Evolutionary conservation across 169 alveolate species (phyloP).

Genomic region (Plasmodium gonderi): DNA sequence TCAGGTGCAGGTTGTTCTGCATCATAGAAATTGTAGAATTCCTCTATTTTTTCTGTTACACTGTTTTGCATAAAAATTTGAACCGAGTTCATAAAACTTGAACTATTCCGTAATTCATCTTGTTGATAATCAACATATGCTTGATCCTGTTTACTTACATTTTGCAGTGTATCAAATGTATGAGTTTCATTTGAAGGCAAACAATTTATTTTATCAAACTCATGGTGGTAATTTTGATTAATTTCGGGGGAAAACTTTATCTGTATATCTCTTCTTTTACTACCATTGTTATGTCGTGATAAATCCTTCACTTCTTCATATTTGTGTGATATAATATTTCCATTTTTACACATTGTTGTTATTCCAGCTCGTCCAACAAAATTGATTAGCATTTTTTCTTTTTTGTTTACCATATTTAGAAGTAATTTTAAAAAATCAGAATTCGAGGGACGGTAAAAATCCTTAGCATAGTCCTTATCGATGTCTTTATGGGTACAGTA

Average conservation of each 20-base stretch:
- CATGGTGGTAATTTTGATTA: background rate
- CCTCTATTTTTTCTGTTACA: background rate
- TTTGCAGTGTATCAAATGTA: background rate
- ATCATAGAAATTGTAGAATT: background rate
- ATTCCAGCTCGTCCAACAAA: too few relatives aligned
- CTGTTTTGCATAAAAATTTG: background rate
- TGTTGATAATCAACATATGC: background rate
- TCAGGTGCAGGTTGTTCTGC: background rate
- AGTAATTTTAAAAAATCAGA: background rate
- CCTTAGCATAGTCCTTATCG: background rate
- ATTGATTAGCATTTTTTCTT: too few relatives aligned
- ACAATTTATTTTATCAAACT: background rate
- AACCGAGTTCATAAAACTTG: background rate
- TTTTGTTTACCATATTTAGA: background rate
- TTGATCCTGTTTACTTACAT: background rate
- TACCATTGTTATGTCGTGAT: background rate
- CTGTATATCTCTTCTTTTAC: background rate
- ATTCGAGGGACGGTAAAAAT: background rate
- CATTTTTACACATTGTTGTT: background rate
- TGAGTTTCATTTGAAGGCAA: background rate
- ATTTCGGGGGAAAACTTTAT: background rate
- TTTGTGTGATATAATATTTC: background rate
- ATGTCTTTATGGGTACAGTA: background rate
- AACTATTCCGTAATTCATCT: background rate
- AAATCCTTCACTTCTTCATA: background rate